Evolutionary conservation across 257 asterid species (phyloP).

Genomic region (Buddleja alternifolia): DNA sequence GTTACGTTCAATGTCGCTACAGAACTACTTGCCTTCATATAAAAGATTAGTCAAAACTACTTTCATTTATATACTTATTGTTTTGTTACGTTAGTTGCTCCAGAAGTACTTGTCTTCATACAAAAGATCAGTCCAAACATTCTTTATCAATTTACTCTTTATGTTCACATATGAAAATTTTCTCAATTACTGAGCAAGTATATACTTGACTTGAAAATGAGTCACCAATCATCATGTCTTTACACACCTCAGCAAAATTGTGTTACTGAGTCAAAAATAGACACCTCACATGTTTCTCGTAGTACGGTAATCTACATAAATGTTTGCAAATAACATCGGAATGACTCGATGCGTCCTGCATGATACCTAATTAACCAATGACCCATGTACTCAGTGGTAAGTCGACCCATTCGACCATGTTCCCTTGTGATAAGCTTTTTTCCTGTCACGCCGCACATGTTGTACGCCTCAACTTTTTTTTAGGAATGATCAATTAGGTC

Average conservation of each 20-base stretch:
- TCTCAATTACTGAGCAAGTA: neutral
- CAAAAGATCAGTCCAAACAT: no score
- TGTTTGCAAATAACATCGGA: neutral
- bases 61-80: no score
- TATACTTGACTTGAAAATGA: neutral
- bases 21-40: no score
- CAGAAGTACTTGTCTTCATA: no score
- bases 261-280: neutral
- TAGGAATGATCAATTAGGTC: conserved; percentile 2
- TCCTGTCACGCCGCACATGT: neutral
- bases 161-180: no score
- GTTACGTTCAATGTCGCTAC: no score
- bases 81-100: no score
- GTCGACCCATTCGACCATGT: neutral
- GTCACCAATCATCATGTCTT: no score
- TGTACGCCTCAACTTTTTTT: neutral
- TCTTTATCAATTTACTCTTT: no score
- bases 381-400: neutral
- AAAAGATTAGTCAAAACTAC: no score
- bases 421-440: neutral
- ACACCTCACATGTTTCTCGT: neutral
- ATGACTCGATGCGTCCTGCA: neutral
- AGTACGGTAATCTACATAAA: neutral
- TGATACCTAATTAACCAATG: neutral
- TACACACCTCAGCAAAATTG: neutral